These are phyloP conservation scores for Wickerhamiella brachini DNA, from an alignment of 805 yeast species.

Conservation along the genomic window DNA sequence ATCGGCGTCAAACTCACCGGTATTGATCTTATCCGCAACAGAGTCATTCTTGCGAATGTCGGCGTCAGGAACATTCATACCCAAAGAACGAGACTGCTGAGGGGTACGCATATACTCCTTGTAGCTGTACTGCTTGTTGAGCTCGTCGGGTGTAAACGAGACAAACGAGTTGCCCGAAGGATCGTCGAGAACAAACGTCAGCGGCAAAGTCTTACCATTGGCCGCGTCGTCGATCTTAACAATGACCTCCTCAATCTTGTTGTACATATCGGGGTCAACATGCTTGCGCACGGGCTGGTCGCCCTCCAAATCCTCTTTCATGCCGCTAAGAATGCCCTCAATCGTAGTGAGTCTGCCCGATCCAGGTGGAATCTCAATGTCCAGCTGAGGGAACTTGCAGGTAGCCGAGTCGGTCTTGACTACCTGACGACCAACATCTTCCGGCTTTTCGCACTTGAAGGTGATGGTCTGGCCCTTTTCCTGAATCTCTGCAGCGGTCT, in stretches of 20 bases:
- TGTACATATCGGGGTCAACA: conserved; percentile 59
- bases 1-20: conserved; percentile 49
- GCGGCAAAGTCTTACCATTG: conserved; percentile 59
- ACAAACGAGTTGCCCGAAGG: conserved; percentile 98
- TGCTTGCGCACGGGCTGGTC: conserved; percentile 74
- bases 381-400: conserved; percentile 69
- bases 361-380: conserved; percentile 89
- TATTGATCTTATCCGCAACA: conserved; percentile 22
- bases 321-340: conserved; percentile 77
- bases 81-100: conserved; percentile 76
- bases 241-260: conserved; percentile 58
- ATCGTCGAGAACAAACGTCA: conserved; percentile 72
- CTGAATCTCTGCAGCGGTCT: conserved; percentile 88
- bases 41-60: conserved; percentile 34
- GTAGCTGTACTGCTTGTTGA: conserved; percentile 82
- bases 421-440: conserved; percentile 79
- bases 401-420: conserved; percentile 80
- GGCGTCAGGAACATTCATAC: conserved; percentile 32
- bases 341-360: conserved; percentile 86
- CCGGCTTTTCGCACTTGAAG: conserved; percentile 49
- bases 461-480: conserved; percentile 71
- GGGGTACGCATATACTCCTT: conserved; percentile 70
- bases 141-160: conserved; percentile 48
- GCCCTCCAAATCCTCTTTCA: conserved; percentile 61
- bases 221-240: conserved; percentile 43